Evolutionary conservation across 805 yeast species (phyloP), one percentile per base, ranked within the genome.

Genomic region (Candida pseudoglaebosa): DNA sequence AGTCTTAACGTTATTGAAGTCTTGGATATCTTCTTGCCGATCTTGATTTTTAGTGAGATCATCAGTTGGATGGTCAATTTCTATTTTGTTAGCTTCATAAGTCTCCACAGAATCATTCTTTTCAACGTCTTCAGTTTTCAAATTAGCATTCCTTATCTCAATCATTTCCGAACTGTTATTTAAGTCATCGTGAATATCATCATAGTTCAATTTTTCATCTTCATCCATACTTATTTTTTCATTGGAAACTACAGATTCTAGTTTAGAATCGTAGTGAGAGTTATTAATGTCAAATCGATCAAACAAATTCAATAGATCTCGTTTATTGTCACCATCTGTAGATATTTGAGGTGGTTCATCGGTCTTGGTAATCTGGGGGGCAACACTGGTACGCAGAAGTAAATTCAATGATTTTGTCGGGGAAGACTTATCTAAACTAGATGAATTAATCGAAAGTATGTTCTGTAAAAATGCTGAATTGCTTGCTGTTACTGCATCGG

Each of bases 241-340:
- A 19, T 34, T 26, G 4, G 37, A 28, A 10, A 26, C 24, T 12
- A 34, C 14, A 5, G 37, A 26, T 21, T 15, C 32, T 6, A 32
- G 16, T 10, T 17, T 15, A n/a, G 21, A 7, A 22, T 24, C 37
- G 5, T 19, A 20, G 12, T 21, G 24, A 13, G 24, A 7, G 10
- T n/a, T 32, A 12, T 42, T 43, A 7, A 62, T 43, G 38, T 62
- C 68, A 44, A 62, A 64, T 44, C 59, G 62, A 40, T 59, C 68
- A 42, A 64, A 61, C 17, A 64, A 46, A 12, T 57, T 67, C 33
- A 61, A 57, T 39, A 64, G 50, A 35, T 58, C 61, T 17, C 44
- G 45, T 37, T 38, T 44, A 7, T 37, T 24, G 16, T 24, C 24
- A 14, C 16, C 7, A 16, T 33, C 28, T 8, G 9, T 16, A 4